Evolutionary conservation across 306 rosid species (phyloP).

Genomic region (Rosa rugosa): DNA sequence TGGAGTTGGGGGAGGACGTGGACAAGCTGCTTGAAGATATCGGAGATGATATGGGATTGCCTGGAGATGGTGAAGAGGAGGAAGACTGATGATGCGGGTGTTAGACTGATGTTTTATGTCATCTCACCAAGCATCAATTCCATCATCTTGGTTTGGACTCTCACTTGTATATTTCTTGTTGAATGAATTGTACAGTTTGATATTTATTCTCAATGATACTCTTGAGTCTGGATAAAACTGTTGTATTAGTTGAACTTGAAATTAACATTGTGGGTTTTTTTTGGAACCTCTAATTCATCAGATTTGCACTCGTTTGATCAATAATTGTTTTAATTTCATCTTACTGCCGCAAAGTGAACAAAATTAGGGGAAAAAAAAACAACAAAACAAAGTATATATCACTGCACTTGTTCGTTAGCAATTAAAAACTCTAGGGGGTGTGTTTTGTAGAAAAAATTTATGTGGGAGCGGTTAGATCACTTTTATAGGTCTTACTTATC

Average conservation of each 20-base stretch:
- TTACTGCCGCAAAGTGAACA: background rate
- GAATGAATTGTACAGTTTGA: slow-evolving; percentile 40
- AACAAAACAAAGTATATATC: too few relatives aligned
- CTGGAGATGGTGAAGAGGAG: slow-evolving; percentile 50
- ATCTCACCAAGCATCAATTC: background rate
- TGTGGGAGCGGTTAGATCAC: too few relatives aligned
- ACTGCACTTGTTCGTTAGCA: too few relatives aligned
- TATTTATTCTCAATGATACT: slow-evolving; percentile 16
- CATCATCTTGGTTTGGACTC: slow-evolving; percentile 10
- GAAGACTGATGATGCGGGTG: slow-evolving; percentile 41
- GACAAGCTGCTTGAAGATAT: slow-evolving; percentile 79
- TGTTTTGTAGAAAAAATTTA: too few relatives aligned
- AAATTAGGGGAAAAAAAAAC: too few relatives aligned
- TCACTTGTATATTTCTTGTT: slow-evolving; percentile 38
- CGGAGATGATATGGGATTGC: slow-evolving; percentile 71
- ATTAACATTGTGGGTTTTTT: background rate
- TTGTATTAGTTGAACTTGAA: background rate
- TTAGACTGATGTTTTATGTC: slow-evolving; percentile 20
- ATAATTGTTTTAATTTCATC: background rate
- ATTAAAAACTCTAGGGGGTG: too few relatives aligned
- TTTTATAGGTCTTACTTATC: too few relatives aligned
- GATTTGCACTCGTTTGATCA: background rate
- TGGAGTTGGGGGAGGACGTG: slow-evolving; percentile 89
- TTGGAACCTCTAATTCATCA: background rate
- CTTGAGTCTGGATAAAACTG: slow-evolving; percentile 10